These are phyloP conservation scores for Climacium dendroides DNA, from an alignment of 225 moss, liverwort and hornwort species.

Conservation along the genomic window DNA sequence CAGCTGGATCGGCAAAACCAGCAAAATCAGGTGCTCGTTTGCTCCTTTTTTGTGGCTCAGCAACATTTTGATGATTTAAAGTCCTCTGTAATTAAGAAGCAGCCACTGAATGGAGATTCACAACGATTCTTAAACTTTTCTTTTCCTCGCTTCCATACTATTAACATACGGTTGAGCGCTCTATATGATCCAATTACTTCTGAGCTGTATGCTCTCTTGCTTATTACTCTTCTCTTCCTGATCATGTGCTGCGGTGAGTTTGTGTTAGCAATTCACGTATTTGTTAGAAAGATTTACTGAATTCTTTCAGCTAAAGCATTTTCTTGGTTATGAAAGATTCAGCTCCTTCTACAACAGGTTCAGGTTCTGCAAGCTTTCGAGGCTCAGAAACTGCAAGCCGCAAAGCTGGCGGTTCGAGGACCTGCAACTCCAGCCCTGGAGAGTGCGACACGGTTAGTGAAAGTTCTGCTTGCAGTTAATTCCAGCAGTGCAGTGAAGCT, in stretches of 20 bases:
- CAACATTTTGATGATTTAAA: not conserved
- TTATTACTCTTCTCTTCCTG: not conserved
- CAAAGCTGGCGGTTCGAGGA: constrained; percentile 54
- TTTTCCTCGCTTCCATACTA: not conserved
- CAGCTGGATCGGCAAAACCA: constrained; percentile 62
- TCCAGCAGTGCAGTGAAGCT: not conserved
- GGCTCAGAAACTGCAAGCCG: constrained; percentile 70
- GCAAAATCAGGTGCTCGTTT: constrained; percentile 33
- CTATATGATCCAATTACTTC: not conserved
- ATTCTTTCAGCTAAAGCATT: constrained; percentile 14
- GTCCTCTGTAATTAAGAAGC: not conserved
- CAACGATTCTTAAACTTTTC: not conserved
- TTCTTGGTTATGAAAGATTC: constrained; percentile 47
- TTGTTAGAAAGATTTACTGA: not conserved
- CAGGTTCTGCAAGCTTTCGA: constrained; percentile 62
- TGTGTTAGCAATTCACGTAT: not conserved
- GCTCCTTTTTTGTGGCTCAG: not conserved
- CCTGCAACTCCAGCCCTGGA: constrained; percentile 71
- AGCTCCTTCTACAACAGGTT: constrained; percentile 71
- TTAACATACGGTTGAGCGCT: not conserved
- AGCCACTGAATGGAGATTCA: not conserved
- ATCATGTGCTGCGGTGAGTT: not conserved
- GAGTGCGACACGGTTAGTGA: constrained; percentile 61
- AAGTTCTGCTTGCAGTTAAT: not conserved
- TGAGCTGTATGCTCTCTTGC: not conserved